Percentiles rank a stretch among this genome's conserved stretches.
Conservation (phyloP, 106 monocot species). For the Chionographis japonica region DNA sequence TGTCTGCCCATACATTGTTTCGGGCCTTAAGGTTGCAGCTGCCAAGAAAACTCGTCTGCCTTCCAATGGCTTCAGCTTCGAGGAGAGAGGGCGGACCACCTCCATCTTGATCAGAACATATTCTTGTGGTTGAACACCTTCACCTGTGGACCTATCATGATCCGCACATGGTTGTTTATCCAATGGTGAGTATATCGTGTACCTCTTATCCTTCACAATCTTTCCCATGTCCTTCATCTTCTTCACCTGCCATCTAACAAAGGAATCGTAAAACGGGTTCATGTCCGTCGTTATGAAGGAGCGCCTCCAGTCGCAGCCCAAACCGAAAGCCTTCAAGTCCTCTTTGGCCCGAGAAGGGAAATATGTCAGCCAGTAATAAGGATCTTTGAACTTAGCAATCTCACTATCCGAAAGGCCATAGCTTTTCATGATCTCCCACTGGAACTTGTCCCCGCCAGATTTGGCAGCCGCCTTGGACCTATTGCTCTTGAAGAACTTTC, state of each 20-base stretch:
- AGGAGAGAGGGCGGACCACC: slow-evolving; percentile 63
- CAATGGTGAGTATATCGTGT: slow-evolving; percentile 78
- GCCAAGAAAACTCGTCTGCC: slow-evolving; percentile 73
- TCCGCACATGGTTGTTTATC: slow-evolving; percentile 96
- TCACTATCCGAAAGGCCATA: slow-evolving; percentile 62
- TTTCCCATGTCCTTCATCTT: slow-evolving; percentile 73
- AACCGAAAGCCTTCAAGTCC: slow-evolving; percentile 78
- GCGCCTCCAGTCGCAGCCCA: slow-evolving; percentile 90
- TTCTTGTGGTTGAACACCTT: slow-evolving; percentile 88
- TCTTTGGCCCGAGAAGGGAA: slow-evolving; percentile 83
- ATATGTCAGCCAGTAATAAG: slow-evolving; percentile 64
- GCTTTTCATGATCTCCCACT: slow-evolving; percentile 92
- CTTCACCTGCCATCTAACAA: slow-evolving; percentile 88
- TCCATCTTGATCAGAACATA: slow-evolving; percentile 91
- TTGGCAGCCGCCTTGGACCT: slow-evolving; percentile 83
- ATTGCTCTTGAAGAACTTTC: slow-evolving; percentile 75
- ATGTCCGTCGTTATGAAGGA: slow-evolving; percentile 87
- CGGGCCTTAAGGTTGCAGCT: slow-evolving; percentile 87
- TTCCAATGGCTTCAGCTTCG: slow-evolving; percentile 65
- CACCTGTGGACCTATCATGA: slow-evolving; percentile 83
- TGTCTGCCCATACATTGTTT: slow-evolving; percentile 96
- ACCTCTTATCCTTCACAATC: slow-evolving; percentile 77
- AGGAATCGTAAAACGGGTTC: slow-evolving; percentile 91
- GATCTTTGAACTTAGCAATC: slow-evolving; percentile 70
- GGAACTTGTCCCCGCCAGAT: slow-evolving; percentile 64